A percentile compares a stretch with the other conserved stretches of the same genome.
phyloP scores from a whole-genome alignment of 345 rosid species.

The Gossypium turneri region DNA sequence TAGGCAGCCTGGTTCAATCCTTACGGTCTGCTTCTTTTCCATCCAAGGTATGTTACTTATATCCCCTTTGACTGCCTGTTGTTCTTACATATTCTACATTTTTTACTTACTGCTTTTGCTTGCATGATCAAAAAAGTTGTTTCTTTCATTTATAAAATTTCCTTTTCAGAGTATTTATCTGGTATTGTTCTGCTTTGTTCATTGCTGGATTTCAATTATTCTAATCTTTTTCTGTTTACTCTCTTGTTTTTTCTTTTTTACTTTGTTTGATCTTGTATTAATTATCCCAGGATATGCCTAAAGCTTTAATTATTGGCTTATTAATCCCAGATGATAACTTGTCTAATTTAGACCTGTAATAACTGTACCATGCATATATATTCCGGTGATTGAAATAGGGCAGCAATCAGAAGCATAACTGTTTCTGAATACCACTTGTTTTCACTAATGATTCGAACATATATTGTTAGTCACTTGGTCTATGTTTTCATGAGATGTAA shows the following conservation, averaged over 20 bases:
- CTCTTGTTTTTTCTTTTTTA: not conserved
- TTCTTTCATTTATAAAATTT: not conserved
- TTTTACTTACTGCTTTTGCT: not conserved
- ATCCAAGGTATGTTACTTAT: constrained; percentile 21
- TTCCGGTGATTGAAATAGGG: not conserved
- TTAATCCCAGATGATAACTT: not conserved
- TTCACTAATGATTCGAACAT: not conserved
- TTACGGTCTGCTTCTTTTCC: constrained; percentile 19
- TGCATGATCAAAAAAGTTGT: not conserved
- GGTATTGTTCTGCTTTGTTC: not conserved
- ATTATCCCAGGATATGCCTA: not conserved
- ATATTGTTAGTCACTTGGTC: not conserved
- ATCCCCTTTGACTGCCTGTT: not conserved
- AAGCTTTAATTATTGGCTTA: not conserved
- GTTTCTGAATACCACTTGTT: not conserved
- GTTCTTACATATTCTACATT: not conserved
- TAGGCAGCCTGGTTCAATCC: constrained; percentile 22
- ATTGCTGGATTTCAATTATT: not conserved
- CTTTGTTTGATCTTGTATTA: not conserved
- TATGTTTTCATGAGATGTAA: not conserved
- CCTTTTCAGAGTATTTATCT: not conserved
- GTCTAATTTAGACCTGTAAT: not conserved
- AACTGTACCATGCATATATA: not conserved
- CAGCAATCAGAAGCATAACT: not conserved
- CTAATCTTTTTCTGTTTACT: not conserved